Percentiles rank a stretch among this genome's conserved stretches.
phyloP scores from a whole-genome alignment of 139 green algal species.

The Microglena sp. region DNA sequence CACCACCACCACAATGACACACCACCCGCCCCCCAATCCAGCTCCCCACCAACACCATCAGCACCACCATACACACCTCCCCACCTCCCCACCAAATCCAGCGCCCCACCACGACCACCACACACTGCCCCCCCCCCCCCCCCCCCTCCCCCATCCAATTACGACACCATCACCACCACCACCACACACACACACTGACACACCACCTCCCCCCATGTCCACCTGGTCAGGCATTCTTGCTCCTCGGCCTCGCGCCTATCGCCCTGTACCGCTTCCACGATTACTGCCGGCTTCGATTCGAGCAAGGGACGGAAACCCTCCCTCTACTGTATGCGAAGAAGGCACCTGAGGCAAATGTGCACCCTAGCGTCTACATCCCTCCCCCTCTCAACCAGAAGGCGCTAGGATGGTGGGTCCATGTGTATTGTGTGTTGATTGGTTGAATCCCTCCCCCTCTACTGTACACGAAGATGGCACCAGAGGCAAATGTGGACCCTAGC shows the following conservation, averaged over 20 bases:
- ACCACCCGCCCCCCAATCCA: too few relatives aligned
- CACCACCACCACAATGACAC: too few relatives aligned
- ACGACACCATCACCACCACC: too few relatives aligned
- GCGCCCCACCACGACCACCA: too few relatives aligned
- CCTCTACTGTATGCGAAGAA: neutral
- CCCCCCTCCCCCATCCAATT: too few relatives aligned
- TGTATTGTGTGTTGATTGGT: neutral
- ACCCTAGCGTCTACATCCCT: slow-evolving; percentile 6
- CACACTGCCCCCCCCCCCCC: too few relatives aligned
- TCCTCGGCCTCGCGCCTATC: slow-evolving; percentile 49
- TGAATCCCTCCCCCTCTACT: neutral
- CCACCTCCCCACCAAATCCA: too few relatives aligned
- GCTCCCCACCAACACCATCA: too few relatives aligned
- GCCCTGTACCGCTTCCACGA: slow-evolving; percentile 55
- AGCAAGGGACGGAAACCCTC: slow-evolving; percentile 5
- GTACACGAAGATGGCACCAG: neutral
- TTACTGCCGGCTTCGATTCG: slow-evolving; percentile 13
- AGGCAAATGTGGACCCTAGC: neutral
- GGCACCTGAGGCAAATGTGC: neutral
- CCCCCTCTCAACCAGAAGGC: slow-evolving; percentile 2
- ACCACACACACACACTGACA: too few relatives aligned
- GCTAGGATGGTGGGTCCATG: neutral
- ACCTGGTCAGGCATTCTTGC: slow-evolving; percentile 33
- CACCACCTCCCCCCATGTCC: too few relatives aligned
- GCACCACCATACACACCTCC: too few relatives aligned